Percentiles rank a stretch among this genome's conserved stretches.
Evolutionary conservation across 257 asterid genomes (phyloP).

Genomic region (Solanum rostratum): DNA sequence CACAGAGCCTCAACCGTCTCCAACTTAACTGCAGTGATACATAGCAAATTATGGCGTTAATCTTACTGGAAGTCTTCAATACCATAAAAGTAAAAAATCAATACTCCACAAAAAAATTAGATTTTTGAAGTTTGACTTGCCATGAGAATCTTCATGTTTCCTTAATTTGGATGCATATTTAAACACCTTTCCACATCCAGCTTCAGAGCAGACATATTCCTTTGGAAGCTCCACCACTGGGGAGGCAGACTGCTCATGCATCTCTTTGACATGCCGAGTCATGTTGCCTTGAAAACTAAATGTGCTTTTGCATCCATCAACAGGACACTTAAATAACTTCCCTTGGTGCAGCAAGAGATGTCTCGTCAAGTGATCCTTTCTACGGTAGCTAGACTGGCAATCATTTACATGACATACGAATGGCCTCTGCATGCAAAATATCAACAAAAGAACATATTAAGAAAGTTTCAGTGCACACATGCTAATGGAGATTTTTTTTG

Average conservation of each 20-base stretch:
- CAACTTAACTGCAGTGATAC: slow-evolving; percentile 52
- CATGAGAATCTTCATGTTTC: slow-evolving; percentile 74
- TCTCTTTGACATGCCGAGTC: slow-evolving; percentile 58
- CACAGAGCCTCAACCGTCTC: slow-evolving; percentile 68
- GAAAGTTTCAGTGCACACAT: background rate
- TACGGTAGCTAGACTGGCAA: slow-evolving; percentile 66
- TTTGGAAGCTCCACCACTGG: slow-evolving; percentile 17
- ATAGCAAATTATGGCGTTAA: background rate
- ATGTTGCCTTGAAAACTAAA: slow-evolving; percentile 53
- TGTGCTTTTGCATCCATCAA: slow-evolving; percentile 32
- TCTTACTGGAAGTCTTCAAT: background rate
- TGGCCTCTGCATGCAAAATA: slow-evolving; percentile 46
- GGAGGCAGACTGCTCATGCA: slow-evolving; percentile 38
- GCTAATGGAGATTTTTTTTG: background rate
- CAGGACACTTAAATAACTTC: slow-evolving; percentile 54
- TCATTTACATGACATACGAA: slow-evolving; percentile 67
- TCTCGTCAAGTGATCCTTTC: slow-evolving; percentile 74
- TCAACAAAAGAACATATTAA: background rate
- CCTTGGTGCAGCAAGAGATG: slow-evolving; percentile 84
- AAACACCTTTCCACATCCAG: slow-evolving; percentile 77
- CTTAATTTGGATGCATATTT: slow-evolving; percentile 52
- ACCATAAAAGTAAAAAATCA: background rate
- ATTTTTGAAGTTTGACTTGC: slow-evolving; percentile 14
- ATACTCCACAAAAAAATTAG: background rate
- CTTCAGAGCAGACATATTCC: slow-evolving; percentile 51